Conservation (phyloP, 31 red algal genomes). For the Asparagopsis taxiformis region DNA sequence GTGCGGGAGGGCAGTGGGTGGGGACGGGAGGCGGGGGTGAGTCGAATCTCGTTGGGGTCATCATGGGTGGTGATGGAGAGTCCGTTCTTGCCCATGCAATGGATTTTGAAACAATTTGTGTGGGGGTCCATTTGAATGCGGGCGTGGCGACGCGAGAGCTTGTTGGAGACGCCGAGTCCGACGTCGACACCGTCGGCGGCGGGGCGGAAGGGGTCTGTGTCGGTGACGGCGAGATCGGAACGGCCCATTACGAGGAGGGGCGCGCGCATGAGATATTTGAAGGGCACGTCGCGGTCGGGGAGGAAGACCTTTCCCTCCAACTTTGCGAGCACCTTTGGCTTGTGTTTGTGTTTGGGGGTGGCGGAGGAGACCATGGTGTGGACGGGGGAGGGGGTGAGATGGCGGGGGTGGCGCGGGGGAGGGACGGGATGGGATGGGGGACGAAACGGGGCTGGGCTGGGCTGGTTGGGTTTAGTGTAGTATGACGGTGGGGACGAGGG, state of each 20-base stretch:
- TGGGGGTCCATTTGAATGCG: slow-evolving; percentile 45
- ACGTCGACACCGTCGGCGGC: slow-evolving; percentile 54
- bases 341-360: slow-evolving; percentile 8
- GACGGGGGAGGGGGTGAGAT: slow-evolving; percentile 1
- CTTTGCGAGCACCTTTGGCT: not conserved
- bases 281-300: slow-evolving; percentile 21
- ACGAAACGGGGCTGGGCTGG: not conserved
- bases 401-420: not conserved
- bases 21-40: slow-evolving; percentile 38
- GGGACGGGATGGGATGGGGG: not conserved
- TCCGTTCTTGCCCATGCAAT: slow-evolving; percentile 74
- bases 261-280: slow-evolving; percentile 26
- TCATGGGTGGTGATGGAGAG: slow-evolving; percentile 32
- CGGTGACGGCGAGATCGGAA: slow-evolving; percentile 32
- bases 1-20: slow-evolving; percentile 30
- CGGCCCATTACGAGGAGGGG: slow-evolving; percentile 28
- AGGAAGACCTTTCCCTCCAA: slow-evolving; percentile 34
- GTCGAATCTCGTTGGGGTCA: slow-evolving; percentile 16
- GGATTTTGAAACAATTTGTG: slow-evolving; percentile 42
- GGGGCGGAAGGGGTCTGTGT: slow-evolving; percentile 25
- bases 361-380: not conserved
- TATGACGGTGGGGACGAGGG: not conserved
- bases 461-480: slow-evolving; percentile 6
- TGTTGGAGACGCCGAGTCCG: slow-evolving; percentile 74
- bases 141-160: slow-evolving; percentile 76